Percentiles rank a stretch among this genome's conserved stretches.
These are phyloP conservation scores for Kalmusia sp. DNA, from an alignment of 2,329 filamentous ascomycete species.

Conservation along the genomic window DNA sequence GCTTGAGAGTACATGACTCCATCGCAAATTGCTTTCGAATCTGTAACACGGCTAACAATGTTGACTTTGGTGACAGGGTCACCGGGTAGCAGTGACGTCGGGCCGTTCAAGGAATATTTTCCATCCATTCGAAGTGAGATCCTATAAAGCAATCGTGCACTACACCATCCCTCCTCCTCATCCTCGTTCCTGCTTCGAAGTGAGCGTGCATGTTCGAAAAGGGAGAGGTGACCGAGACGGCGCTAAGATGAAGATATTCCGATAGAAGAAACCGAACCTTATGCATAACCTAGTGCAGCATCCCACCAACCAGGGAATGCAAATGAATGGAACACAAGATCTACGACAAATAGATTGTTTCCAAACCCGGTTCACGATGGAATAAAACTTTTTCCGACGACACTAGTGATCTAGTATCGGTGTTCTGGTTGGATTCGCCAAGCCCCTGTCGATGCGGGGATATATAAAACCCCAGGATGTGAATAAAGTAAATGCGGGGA, in stretches of 20 bases:
- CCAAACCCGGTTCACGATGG: no score
- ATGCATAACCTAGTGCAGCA: slow-evolving; percentile 13
- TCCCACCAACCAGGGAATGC: slow-evolving; percentile 4
- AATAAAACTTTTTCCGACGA: neutral
- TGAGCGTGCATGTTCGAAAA: slow-evolving; percentile 13
- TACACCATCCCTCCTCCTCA: slow-evolving; percentile 14
- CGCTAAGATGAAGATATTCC: slow-evolving; percentile 27
- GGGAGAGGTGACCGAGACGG: slow-evolving; percentile 5
- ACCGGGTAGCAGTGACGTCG: slow-evolving; percentile 24
- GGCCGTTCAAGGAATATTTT: slow-evolving; percentile 21
- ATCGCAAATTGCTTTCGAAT: slow-evolving; percentile 20
- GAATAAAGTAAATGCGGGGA: slow-evolving; percentile 1
- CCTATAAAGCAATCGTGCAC: slow-evolving; percentile 8
- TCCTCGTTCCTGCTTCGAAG: slow-evolving; percentile 11
- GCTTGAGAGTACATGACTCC: neutral
- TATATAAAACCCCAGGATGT: slow-evolving; percentile 1
- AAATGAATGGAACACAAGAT: neutral
- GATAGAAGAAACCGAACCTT: no score
- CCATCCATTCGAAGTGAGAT: slow-evolving; percentile 19
- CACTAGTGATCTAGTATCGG: neutral
- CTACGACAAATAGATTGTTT: neutral
- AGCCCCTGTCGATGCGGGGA: neutral
- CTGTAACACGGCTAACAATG: slow-evolving; percentile 12
- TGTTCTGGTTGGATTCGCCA: slow-evolving; percentile 1
- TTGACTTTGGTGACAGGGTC: slow-evolving; percentile 18